A percentile compares a stretch with the other conserved stretches of the same genome.
These are phyloP conservation scores for Tylopilus plumbeoviolaceoides DNA, from an alignment of 768 basidiomycete species.

Conservation along the genomic window DNA sequence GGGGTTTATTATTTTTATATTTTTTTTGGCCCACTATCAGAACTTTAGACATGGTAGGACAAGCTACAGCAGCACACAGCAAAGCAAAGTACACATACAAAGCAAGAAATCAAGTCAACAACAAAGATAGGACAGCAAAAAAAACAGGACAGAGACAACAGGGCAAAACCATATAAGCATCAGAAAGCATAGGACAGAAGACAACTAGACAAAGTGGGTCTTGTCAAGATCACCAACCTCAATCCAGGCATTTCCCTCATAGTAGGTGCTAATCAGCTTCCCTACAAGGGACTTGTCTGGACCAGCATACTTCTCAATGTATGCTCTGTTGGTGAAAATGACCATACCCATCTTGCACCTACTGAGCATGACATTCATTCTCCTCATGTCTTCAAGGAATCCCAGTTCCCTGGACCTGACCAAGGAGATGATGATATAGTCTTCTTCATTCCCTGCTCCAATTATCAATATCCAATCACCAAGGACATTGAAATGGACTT, in stretches of 20 bases:
- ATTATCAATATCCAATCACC: not conserved
- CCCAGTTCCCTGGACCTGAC: constrained; percentile 63
- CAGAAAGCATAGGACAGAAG: not conserved
- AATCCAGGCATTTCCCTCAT: constrained; percentile 36
- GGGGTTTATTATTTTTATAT: constrained; percentile 5
- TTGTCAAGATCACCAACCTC: constrained; percentile 28
- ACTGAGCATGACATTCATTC: constrained; percentile 87
- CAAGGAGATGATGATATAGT: constrained; percentile 69
- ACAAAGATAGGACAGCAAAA: constrained; percentile 7
- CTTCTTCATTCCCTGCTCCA: constrained; percentile 72
- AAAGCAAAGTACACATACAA: constrained; percentile 1
- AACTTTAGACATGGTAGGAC: constrained; percentile 8
- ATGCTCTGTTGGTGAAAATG: constrained; percentile 59
- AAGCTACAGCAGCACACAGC: not conserved
- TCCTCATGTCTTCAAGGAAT: constrained; percentile 59
- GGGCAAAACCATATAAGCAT: not conserved
- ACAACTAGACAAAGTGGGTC: constrained; percentile 16
- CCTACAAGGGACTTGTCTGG: constrained; percentile 47
- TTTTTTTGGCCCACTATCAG: not conserved
- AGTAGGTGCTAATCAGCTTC: constrained; percentile 28
- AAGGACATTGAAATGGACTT: constrained; percentile 8
- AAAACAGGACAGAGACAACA: not conserved
- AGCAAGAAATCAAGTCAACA: constrained; percentile 19
- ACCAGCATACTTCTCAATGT: constrained; percentile 51
- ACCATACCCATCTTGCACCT: constrained; percentile 78